Evolutionary conservation across 768 basidiomycete species (phyloP).

Genomic region (Grammothele lineata): DNA sequence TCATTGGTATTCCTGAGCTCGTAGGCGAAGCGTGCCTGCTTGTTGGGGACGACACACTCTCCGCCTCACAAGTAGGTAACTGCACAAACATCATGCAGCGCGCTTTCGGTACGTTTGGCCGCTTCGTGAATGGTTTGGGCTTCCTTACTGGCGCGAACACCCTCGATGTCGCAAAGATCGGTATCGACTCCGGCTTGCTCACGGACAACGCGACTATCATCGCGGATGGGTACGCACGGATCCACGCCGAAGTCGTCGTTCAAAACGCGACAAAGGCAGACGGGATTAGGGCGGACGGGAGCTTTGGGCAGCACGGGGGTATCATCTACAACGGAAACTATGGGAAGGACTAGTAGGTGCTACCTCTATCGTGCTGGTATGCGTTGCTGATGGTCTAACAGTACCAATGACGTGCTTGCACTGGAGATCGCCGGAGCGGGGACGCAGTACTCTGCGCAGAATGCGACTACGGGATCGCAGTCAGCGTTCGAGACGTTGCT

Average conservation of each 20-base stretch:
- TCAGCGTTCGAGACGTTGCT: constrained; percentile 52
- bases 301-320: constrained; percentile 53
- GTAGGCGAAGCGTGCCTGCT: constrained; percentile 55
- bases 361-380: no score
- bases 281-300: constrained; percentile 49
- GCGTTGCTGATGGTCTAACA: not conserved
- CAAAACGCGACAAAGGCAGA: constrained; percentile 47
- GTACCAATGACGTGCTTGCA: constrained; percentile 57
- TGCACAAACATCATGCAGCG: constrained; percentile 50
- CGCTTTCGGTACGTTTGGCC: constrained; percentile 45
- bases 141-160: constrained; percentile 64
- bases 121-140: constrained; percentile 39
- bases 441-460: constrained; percentile 50
- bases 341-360: constrained; percentile 45
- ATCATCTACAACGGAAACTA: constrained; percentile 56
- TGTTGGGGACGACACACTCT: constrained; percentile 40
- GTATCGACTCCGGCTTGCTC: constrained; percentile 46
- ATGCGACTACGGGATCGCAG: constrained; percentile 26
- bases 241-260: constrained; percentile 52
- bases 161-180: constrained; percentile 61
- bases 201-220: constrained; percentile 23
- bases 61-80: constrained; percentile 35
- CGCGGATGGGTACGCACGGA: constrained; percentile 29
- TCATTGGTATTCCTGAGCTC: constrained; percentile 57
- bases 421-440: constrained; percentile 58